These are phyloP conservation scores for Hypoxylon sp. DNA, from an alignment of 2,329 filamentous ascomycete species.

Conservation along the genomic window DNA sequence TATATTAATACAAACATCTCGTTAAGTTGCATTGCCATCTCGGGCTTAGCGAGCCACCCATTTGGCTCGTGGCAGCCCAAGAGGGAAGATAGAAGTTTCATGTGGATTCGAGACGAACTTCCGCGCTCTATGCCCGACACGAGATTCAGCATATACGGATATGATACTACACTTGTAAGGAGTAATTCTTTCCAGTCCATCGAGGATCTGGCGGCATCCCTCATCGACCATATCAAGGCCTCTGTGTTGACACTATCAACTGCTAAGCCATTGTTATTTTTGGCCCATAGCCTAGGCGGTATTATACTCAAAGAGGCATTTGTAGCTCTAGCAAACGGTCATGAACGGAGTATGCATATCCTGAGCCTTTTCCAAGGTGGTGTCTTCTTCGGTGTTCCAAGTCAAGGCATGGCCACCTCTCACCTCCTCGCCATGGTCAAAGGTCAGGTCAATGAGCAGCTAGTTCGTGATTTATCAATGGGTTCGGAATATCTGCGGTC, in stretches of 20 bases:
- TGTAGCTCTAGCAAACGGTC: slow-evolving; percentile 32
- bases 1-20: slow-evolving; percentile 1
- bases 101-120: slow-evolving; percentile 52
- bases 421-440: slow-evolving; percentile 44
- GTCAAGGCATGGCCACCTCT: slow-evolving; percentile 43
- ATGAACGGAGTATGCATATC: slow-evolving; percentile 4
- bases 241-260: slow-evolving; percentile 36
- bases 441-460: slow-evolving; percentile 38
- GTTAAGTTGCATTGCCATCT: slow-evolving; percentile 47
- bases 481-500: slow-evolving; percentile 31
- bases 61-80: slow-evolving; percentile 49
- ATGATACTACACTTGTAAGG: slow-evolving; percentile 45
- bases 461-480: slow-evolving; percentile 36
- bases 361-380: slow-evolving; percentile 36
- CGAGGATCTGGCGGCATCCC: slow-evolving; percentile 40
- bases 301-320: slow-evolving; percentile 49
- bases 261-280: slow-evolving; percentile 47
- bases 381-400: slow-evolving; percentile 50
- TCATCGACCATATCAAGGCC: slow-evolving; percentile 41
- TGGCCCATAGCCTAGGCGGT: slow-evolving; percentile 52
- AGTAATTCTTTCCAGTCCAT: slow-evolving; percentile 49
- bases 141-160: slow-evolving; percentile 48
- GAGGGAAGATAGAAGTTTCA: slow-evolving; percentile 44
- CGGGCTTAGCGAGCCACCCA: slow-evolving; percentile 48
- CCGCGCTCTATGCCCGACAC: slow-evolving; percentile 39